Conservation (phyloP, 169 alveolate genomes). For the Besnoitia besnoiti region DNA sequence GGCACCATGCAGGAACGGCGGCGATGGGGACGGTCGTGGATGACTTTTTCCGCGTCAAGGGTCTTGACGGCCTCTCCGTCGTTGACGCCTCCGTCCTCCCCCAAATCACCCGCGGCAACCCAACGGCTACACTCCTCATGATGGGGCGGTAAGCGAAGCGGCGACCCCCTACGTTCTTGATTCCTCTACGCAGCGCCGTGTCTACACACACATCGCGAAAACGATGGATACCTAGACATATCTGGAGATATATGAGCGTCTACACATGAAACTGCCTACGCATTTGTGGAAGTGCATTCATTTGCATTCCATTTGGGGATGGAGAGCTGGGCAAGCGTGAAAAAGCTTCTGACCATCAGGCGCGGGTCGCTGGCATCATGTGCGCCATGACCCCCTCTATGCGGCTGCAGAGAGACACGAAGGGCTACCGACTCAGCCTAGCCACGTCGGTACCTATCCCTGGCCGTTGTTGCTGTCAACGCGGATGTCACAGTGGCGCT, state of each 20-base stretch:
- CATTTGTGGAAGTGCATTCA: no score
- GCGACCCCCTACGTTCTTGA: no score
- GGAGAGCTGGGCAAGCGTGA: not conserved
- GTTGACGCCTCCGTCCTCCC: slow-evolving; percentile 71
- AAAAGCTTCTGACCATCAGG: not conserved
- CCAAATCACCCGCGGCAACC: slow-evolving; percentile 68
- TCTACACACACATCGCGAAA: no score
- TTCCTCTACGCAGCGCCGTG: no score
- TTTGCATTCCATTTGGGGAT: not conserved
- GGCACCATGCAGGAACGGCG: slow-evolving; percentile 70
- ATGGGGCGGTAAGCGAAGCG: slow-evolving; percentile 61
- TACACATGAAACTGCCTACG: no score
- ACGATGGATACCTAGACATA: no score
- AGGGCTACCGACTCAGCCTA: no score
- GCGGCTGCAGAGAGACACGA: no score
- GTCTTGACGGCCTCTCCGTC: slow-evolving; percentile 65
- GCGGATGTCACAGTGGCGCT: no score
- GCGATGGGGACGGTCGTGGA: slow-evolving; percentile 74
- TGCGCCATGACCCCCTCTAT: not conserved
- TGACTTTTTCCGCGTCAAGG: slow-evolving; percentile 57
- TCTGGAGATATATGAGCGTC: no score
- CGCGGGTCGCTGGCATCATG: not conserved
- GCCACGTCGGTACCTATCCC: no score
- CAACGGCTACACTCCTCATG: slow-evolving; percentile 62
- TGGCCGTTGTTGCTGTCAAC: no score